phyloP scores from a whole-genome alignment of 768 basidiomycete genomes.

The Favolaschia claudopus region DNA sequence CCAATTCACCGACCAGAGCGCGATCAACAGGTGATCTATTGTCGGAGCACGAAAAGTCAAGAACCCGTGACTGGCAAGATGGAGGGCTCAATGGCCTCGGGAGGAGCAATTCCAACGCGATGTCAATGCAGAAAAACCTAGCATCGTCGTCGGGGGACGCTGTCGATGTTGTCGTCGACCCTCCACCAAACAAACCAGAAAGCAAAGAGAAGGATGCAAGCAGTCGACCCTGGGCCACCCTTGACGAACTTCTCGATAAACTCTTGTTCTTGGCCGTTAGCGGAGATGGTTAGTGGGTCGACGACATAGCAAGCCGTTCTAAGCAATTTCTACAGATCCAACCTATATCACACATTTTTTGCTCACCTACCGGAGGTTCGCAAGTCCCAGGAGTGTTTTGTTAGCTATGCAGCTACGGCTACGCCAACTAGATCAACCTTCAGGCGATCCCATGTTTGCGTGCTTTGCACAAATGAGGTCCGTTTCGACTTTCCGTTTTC shows the following conservation, averaged over 20 bases:
- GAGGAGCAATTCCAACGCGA: conserved; percentile 21
- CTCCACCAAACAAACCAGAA: conserved; percentile 39
- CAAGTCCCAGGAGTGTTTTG: conserved; percentile 80
- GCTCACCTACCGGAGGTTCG: conserved; percentile 84
- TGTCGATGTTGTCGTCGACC: conserved; percentile 30
- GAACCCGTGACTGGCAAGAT: conserved; percentile 30
- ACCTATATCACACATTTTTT: conserved; percentile 82
- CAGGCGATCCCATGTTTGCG: conserved; percentile 84
- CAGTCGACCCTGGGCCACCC: conserved; percentile 71
- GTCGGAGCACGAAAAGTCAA: conserved; percentile 47
- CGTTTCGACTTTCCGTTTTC: conserved; percentile 8
- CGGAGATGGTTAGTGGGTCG: conserved; percentile 70
- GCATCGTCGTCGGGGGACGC: conserved; percentile 11
- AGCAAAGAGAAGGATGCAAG: conserved; percentile 61
- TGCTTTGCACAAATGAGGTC: conserved; percentile 91
- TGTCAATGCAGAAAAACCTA: conserved; percentile 18
- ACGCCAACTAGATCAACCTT: conserved; percentile 75
- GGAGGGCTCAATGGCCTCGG: conserved; percentile 8
- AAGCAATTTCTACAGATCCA: conserved; percentile 57
- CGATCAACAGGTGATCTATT: conserved; percentile 64
- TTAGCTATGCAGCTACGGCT: conserved; percentile 89
- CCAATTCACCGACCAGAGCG: conserved; percentile 59
- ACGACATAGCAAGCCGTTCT: conserved; percentile 8
- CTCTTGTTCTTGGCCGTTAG: conserved; percentile 84
- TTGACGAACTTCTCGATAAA: conserved; percentile 85